Evolutionary conservation across 495 filamentous ascomycete genomes (phyloP).

Genomic region (Talaromyces borbonicus): DNA sequence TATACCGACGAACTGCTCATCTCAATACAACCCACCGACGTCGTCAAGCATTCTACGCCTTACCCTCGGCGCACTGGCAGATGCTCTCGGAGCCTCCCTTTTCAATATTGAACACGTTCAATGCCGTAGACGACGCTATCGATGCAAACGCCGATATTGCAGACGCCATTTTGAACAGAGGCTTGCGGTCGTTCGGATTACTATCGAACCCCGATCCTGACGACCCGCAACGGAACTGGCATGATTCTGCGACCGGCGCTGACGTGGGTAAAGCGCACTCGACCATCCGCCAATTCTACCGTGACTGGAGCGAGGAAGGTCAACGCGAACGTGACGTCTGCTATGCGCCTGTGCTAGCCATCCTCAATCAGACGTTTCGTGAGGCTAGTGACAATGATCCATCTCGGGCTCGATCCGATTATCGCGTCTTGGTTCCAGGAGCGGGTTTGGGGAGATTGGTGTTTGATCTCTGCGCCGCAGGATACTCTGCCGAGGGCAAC

Average conservation of each 20-base stretch:
- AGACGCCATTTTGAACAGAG: constrained; percentile 57
- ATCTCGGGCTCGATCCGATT: constrained; percentile 22
- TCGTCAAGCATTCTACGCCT: constrained; percentile 80
- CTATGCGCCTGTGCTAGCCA: constrained; percentile 60
- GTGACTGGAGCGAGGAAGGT: constrained; percentile 87
- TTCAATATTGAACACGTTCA: constrained; percentile 66
- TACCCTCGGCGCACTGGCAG: constrained; percentile 74
- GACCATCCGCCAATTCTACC: constrained; percentile 85
- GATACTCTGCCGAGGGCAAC: constrained; percentile 76
- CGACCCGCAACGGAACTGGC: constrained; percentile 45
- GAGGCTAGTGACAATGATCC: constrained; percentile 15
- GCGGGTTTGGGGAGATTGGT: constrained; percentile 82
- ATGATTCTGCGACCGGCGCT: constrained; percentile 48
- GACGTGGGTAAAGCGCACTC: constrained; percentile 87
- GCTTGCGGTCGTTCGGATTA: constrained; percentile 56
- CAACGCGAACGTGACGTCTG: constrained; percentile 59
- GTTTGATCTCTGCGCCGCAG: constrained; percentile 69
- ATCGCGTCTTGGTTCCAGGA: constrained; percentile 72
- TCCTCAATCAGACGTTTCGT: constrained; percentile 47
- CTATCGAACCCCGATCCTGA: constrained; percentile 17
- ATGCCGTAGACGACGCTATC: constrained; percentile 75
- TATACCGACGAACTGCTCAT: constrained; percentile 76
- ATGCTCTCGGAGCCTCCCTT: constrained; percentile 73
- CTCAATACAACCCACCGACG: constrained; percentile 81
- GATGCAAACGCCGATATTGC: constrained; percentile 80